Evolutionary conservation across 345 rosid species (phyloP).

Genomic region (Conringia planisiliqua): DNA sequence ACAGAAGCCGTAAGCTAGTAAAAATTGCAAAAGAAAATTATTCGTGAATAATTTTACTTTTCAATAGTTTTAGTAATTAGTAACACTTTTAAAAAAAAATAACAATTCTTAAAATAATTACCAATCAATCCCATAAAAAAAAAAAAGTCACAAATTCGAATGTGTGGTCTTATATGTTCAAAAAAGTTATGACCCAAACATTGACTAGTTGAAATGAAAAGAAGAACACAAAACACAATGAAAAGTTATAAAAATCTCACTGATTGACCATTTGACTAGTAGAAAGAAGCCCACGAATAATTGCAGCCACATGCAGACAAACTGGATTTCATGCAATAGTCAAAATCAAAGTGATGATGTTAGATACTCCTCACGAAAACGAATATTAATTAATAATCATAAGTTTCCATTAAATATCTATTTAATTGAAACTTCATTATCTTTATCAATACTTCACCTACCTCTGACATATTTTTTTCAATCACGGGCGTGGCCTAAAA

Average conservation of each 20-base stretch:
- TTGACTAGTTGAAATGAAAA: neutral
- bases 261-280: conserved; percentile 5
- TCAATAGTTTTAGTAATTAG: too few species aligned
- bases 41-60: too few species aligned
- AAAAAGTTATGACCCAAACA: neutral
- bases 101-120: too few species aligned
- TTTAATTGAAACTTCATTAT: neutral
- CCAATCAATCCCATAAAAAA: too few species aligned
- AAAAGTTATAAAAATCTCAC: conserved; percentile 9
- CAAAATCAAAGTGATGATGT: conserved; percentile 10
- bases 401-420: neutral
- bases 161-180: neutral
- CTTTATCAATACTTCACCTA: conserved; percentile 22
- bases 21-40: too few species aligned
- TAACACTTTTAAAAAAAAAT: too few species aligned
- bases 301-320: conserved; percentile 24
- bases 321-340: neutral
- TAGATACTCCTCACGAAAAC: conserved; percentile 17
- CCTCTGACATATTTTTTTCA: conserved; percentile 1
- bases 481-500: conserved; percentile 11
- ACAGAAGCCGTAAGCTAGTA: too few species aligned
- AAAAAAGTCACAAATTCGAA: neutral
- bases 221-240: neutral
- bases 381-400: neutral
- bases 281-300: conserved; percentile 1